Conservation (phyloP, 2,329 filamentous ascomycete genomes). For the Paramyrothecium sp. region DNA sequence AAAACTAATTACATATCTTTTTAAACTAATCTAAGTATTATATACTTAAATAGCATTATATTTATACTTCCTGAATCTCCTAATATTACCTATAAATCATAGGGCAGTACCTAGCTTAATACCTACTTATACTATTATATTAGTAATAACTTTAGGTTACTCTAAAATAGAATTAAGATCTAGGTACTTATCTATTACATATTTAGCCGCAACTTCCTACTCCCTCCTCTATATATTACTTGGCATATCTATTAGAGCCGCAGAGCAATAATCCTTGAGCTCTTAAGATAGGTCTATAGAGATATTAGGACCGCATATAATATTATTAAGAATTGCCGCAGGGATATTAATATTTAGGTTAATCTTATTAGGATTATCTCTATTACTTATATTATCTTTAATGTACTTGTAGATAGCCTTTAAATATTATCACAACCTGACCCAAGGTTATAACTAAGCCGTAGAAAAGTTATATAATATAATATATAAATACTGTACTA, state of each 20-base stretch:
- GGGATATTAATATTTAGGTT: background rate
- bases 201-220: background rate
- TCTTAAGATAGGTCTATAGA: background rate
- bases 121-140: background rate
- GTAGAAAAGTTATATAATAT: too few relatives aligned
- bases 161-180: background rate
- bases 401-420: background rate
- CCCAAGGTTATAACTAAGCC: too few relatives aligned
- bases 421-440: background rate
- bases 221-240: background rate
- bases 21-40: background rate
- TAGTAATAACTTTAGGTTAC: background rate
- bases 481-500: too few relatives aligned
- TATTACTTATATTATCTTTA: constrained; percentile 5
- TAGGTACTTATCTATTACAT: background rate
- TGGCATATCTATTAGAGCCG: background rate
- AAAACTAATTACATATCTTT: background rate
- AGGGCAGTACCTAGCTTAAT: constrained; percentile 1
- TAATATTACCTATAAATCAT: constrained; percentile 3
- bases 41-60: background rate
- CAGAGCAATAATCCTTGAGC: background rate
- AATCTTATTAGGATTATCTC: background rate
- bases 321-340: background rate
- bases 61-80: background rate
- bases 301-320: background rate